These are phyloP conservation scores for Aureobasidium mangrovei DNA, from an alignment of 2,329 filamentous ascomycete species.

Conservation along the genomic window DNA sequence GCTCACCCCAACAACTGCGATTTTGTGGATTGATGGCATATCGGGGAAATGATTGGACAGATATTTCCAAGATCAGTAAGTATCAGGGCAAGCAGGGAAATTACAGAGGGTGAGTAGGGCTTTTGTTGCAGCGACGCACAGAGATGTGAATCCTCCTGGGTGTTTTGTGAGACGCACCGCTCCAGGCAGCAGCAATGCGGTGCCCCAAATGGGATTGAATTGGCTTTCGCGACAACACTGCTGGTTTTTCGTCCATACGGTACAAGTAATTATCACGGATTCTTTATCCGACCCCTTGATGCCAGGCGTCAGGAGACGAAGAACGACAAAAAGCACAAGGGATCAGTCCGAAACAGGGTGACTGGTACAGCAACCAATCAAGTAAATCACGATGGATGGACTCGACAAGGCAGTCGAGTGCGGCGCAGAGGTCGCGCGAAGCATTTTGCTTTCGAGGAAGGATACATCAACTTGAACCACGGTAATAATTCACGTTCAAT, in stretches of 20 bases:
- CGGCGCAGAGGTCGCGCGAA: not conserved
- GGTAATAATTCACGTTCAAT: not conserved
- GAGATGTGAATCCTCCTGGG: no score
- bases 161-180: not conserved
- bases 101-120: no score
- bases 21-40: not conserved
- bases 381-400: not conserved
- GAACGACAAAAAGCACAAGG: no score
- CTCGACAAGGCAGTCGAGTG: not conserved
- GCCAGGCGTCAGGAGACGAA: no score
- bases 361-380: not conserved
- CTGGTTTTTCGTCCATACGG: no score
- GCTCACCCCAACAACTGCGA: slow-evolving; percentile 6
- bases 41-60: not conserved
- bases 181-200: not conserved
- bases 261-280: no score
- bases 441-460: not conserved
- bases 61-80: no score
- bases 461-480: slow-evolving; percentile 3
- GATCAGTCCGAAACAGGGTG: no score
- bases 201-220: not conserved
- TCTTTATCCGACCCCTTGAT: no score
- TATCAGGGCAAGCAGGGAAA: no score
- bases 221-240: no score
- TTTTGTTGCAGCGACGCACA: no score